These are phyloP conservation scores for Paecilomyces fulvus DNA, from an alignment of 2,329 filamentous ascomycete genomes.

Conservation along the genomic window DNA sequence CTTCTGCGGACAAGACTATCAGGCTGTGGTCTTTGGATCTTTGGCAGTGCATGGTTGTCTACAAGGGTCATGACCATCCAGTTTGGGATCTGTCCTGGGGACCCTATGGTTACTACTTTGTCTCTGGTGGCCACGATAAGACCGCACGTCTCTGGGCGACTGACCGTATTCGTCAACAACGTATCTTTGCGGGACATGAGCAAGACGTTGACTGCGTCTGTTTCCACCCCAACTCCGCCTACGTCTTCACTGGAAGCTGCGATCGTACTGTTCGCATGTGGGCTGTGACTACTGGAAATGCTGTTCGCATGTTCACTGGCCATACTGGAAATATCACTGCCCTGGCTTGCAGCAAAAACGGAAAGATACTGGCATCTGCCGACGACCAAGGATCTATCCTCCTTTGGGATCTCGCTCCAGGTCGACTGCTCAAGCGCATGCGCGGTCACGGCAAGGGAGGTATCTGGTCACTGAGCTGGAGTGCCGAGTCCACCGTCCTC, in stretches of 20 bases:
- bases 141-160: slow-evolving; percentile 87
- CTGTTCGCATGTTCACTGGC: slow-evolving; percentile 84
- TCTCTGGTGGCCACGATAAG: slow-evolving; percentile 79
- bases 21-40: slow-evolving; percentile 88
- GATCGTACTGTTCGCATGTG: slow-evolving; percentile 97
- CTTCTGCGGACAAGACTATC: slow-evolving; percentile 77
- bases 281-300: slow-evolving; percentile 78
- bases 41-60: slow-evolving; percentile 87
- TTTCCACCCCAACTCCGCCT: slow-evolving; percentile 91
- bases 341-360: slow-evolving; percentile 76
- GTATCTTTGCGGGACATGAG: slow-evolving; percentile 86
- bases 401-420: slow-evolving; percentile 88
- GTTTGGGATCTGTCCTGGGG: slow-evolving; percentile 85
- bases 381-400: slow-evolving; percentile 85
- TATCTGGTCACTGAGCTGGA: slow-evolving; percentile 89
- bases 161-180: slow-evolving; percentile 80
- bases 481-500: slow-evolving; percentile 81
- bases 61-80: slow-evolving; percentile 85
- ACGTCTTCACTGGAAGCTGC: slow-evolving; percentile 85
- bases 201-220: slow-evolving; percentile 83
- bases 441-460: slow-evolving; percentile 88
- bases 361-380: slow-evolving; percentile 82
- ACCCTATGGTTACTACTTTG: slow-evolving; percentile 91
- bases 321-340: slow-evolving; percentile 82
- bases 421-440: slow-evolving; percentile 80